Conservation (phyloP, 2,329 filamentous ascomycete genomes). For the Onygena corvina region DNA sequence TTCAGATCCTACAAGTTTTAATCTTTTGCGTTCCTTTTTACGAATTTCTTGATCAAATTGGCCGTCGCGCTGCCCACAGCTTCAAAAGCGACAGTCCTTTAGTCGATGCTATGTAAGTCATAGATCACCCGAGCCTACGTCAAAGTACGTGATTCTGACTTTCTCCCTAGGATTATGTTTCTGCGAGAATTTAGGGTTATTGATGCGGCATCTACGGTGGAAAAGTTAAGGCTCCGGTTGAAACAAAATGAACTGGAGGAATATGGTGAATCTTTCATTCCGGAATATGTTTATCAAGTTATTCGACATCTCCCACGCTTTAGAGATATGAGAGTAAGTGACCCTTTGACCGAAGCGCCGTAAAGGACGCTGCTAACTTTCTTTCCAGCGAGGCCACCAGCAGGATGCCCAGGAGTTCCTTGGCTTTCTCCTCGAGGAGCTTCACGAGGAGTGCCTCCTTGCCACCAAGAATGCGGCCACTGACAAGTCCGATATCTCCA, state of each 20-base stretch:
- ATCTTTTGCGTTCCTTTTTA: slow-evolving; percentile 92
- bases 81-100: slow-evolving; percentile 93
- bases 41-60: slow-evolving; percentile 77
- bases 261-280: slow-evolving; percentile 81
- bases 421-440: slow-evolving; percentile 78
- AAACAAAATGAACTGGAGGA: slow-evolving; percentile 77
- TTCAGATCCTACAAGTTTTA: slow-evolving; percentile 82
- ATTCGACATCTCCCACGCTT: slow-evolving; percentile 80
- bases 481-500: slow-evolving; percentile 35
- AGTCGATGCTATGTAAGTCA: slow-evolving; percentile 75
- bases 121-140: neutral
- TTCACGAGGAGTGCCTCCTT: slow-evolving; percentile 81
- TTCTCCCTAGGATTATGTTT: slow-evolving; percentile 66
- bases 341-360: no score
- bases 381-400: slow-evolving; percentile 70
- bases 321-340: slow-evolving; percentile 72
- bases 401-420: slow-evolving; percentile 97
- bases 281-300: slow-evolving; percentile 89
- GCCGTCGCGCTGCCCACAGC: slow-evolving; percentile 70
- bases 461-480: slow-evolving; percentile 50
- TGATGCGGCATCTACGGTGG: slow-evolving; percentile 60
- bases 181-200: slow-evolving; percentile 84
- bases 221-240: slow-evolving; percentile 59
- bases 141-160: slow-evolving; percentile 12
- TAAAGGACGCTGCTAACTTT: slow-evolving; percentile 19